phyloP scores from a whole-genome alignment of 306 rosid species.

The Cicer arietinum region DNA sequence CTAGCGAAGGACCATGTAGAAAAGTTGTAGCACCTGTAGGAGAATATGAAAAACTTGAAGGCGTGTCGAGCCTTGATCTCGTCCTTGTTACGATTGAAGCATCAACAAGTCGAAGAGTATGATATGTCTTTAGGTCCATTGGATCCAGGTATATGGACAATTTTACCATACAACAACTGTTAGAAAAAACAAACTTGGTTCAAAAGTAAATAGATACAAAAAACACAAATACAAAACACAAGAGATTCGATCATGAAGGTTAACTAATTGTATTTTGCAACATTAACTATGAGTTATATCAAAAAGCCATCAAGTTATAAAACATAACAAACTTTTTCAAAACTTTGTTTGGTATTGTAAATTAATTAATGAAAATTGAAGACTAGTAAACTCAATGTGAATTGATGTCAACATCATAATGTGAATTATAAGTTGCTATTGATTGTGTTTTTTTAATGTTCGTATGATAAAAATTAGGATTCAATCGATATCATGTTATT shows the following conservation, averaged over 20 bases:
- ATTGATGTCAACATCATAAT: constrained; percentile 30
- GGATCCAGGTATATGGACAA: constrained; percentile 67
- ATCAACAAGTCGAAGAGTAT: constrained; percentile 75
- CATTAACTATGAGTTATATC: neutral
- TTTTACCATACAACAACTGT: constrained; percentile 36
- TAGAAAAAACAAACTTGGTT: no score
- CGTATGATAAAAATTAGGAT: no score
- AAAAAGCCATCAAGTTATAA: constrained; percentile 26
- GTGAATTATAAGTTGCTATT: no score
- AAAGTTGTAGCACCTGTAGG: constrained; percentile 62
- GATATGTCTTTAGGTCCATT: constrained; percentile 88
- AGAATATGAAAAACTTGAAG: constrained; percentile 64
- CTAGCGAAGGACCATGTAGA: constrained; percentile 51
- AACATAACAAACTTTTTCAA: constrained; percentile 6
- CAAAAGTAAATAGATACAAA: no score
- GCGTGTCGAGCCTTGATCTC: constrained; percentile 73
- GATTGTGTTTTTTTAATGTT: no score
- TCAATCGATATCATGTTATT: no score
- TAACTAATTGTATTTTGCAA: no score
- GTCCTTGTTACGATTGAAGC: constrained; percentile 71
- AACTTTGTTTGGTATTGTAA: neutral
- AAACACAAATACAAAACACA: no score
- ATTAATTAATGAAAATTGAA: no score
- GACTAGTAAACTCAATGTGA: neutral
- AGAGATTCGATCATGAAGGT: no score